Conservation (phyloP, 345 rosid genomes). For the Eucalyptus cladocalyx region DNA sequence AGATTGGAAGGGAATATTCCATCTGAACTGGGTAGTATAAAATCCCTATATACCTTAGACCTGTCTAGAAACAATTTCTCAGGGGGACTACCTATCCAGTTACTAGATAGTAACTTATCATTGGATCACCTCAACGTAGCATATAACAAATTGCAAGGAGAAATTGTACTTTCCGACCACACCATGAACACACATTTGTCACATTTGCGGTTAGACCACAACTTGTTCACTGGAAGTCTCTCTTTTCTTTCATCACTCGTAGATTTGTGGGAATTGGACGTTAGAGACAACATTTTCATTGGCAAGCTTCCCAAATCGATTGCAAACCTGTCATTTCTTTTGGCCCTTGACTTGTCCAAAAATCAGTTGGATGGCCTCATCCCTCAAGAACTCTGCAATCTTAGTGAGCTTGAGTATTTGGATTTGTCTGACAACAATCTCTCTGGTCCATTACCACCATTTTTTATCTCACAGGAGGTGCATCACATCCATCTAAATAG, state of each 20-base stretch:
- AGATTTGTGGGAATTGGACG: rapidly evolving
- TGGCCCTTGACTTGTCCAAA: background rate
- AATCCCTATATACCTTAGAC: rapidly evolving
- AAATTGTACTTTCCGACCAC: rapidly evolving
- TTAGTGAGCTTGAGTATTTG: rapidly evolving
- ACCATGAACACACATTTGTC: rapidly evolving
- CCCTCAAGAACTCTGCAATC: background rate
- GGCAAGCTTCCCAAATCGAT: background rate
- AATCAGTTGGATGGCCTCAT: background rate
- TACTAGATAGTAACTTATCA: background rate
- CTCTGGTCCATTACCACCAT: background rate
- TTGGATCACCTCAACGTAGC: rapidly evolving
- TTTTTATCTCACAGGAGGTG: rapidly evolving
- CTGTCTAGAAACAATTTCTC: background rate
- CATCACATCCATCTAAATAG: rapidly evolving
- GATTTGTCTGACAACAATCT: background rate
- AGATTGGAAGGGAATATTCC: background rate
- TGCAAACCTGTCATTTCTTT: rapidly evolving
- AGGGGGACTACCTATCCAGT: background rate
- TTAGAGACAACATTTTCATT: rapidly evolving
- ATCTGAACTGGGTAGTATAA: background rate
- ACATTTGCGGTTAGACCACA: rapidly evolving
- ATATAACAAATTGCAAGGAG: background rate
- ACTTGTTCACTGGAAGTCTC: background rate
- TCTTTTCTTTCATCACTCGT: background rate